These are phyloP conservation scores for Brassica balearica DNA, from an alignment of 441 rosid species.

Conservation along the genomic window DNA sequence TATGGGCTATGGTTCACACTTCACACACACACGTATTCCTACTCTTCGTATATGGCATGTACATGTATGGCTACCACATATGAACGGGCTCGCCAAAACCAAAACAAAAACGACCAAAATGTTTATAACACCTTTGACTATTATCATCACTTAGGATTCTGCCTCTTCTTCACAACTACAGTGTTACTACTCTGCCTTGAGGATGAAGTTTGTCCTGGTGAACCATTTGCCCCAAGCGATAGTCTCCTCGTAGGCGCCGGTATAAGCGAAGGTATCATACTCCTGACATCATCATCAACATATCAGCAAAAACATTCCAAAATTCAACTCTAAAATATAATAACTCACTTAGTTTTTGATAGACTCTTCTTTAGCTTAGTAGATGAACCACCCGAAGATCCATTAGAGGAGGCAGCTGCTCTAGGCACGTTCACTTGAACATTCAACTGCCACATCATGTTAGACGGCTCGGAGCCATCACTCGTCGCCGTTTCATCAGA, in stretches of 20 bases:
- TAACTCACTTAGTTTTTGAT: conserved; percentile 46
- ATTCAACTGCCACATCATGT: conserved; percentile 59
- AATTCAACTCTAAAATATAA: neutral
- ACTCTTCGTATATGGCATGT: conserved; percentile 35
- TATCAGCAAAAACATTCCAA: neutral
- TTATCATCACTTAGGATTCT: neutral
- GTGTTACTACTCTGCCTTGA: conserved; percentile 35
- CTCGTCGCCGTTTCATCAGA: conserved; percentile 74
- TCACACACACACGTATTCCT: conserved; percentile 25
- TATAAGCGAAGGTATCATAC: conserved; percentile 75
- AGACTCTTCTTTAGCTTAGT: conserved; percentile 58
- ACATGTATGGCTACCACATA: conserved; percentile 15
- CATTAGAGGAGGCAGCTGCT: conserved; percentile 41
- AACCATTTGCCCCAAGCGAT: conserved; percentile 35
- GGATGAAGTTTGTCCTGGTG: conserved; percentile 39
- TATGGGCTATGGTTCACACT: neutral
- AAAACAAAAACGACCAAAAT: conserved; percentile 15
- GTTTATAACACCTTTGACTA: neutral
- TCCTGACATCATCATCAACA: conserved; percentile 51
- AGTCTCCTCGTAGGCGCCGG: conserved; percentile 63
- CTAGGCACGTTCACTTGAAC: conserved; percentile 65
- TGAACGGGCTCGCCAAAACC: conserved; percentile 27
- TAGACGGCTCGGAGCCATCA: conserved; percentile 61
- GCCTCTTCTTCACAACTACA: conserved; percentile 1
- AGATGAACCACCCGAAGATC: conserved; percentile 43